Evolutionary conservation across 2,329 filamentous ascomycete species (phyloP).

Genomic region (Trichoderma arundinaceum): DNA sequence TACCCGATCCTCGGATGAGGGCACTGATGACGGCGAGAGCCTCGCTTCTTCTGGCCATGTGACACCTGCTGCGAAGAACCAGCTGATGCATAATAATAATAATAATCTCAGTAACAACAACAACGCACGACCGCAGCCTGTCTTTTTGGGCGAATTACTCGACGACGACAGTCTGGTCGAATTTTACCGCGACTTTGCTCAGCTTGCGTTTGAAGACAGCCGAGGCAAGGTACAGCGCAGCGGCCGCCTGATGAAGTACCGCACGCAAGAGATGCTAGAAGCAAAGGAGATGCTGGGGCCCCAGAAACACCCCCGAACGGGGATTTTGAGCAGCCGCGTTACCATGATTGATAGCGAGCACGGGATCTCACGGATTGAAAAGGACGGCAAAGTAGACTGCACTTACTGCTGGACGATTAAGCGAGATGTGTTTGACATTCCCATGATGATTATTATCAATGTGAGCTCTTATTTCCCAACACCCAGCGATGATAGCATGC

Average conservation of each 20-base stretch:
- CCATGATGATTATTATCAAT: constrained; percentile 98
- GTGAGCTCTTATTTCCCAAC: constrained; percentile 62
- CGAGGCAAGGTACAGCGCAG: constrained; percentile 82
- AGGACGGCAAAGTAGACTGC: constrained; percentile 90
- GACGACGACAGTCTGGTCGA: constrained; percentile 93
- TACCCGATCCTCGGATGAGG: constrained; percentile 52
- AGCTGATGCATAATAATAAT: constrained; percentile 50
- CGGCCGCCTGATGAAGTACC: constrained; percentile 89
- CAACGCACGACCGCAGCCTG: constrained; percentile 69
- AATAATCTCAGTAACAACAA: constrained; percentile 47
- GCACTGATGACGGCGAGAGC: constrained; percentile 45
- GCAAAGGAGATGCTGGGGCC: constrained; percentile 46
- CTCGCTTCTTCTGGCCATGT: constrained; percentile 46
- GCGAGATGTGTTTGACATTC: constrained; percentile 95
- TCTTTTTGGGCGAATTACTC: constrained; percentile 89
- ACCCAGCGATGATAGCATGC: constrained; percentile 3
- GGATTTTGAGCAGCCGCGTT: constrained; percentile 64
- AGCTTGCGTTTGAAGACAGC: constrained; percentile 89
- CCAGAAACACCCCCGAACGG: constrained; percentile 51
- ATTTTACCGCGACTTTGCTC: constrained; percentile 95
- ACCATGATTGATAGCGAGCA: constrained; percentile 72
- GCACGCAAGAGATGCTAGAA: constrained; percentile 67
- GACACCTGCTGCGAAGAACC: constrained; percentile 57
- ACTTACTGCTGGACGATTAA: constrained; percentile 98
- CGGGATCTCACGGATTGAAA: constrained; percentile 81